phyloP scores from a whole-genome alignment of 192 early-diverging fungal genomes.

The Coemansia sp. region DNA sequence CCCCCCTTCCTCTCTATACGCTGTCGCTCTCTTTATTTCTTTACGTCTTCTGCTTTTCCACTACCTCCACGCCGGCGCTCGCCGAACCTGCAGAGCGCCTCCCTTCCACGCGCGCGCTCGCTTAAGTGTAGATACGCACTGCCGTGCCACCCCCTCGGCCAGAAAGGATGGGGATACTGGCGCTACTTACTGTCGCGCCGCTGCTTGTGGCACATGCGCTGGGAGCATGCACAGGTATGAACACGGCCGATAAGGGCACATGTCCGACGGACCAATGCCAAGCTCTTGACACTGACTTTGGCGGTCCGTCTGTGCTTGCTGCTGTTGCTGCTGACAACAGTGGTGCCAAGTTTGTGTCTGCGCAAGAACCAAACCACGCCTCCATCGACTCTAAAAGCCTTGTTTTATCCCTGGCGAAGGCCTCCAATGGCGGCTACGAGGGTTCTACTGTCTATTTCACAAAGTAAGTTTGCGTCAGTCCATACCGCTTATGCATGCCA shows the following conservation, averaged over 20 bases:
- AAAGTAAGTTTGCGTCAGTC: slow-evolving; percentile 12
- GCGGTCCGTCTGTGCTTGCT: slow-evolving; percentile 8
- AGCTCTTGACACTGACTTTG: slow-evolving; percentile 19
- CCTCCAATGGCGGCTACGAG: slow-evolving; percentile 46
- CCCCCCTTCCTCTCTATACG: slow-evolving; percentile 7
- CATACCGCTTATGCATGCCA: not conserved
- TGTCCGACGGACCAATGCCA: slow-evolving; percentile 34
- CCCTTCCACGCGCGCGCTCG: slow-evolving; percentile 2
- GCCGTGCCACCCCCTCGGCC: not conserved
- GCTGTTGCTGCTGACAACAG: slow-evolving; percentile 9
- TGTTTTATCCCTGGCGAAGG: slow-evolving; percentile 47
- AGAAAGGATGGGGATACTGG: slow-evolving; percentile 21
- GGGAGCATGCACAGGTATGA: slow-evolving; percentile 54
- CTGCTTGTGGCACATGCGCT: slow-evolving; percentile 40
- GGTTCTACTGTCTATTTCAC: slow-evolving; percentile 47
- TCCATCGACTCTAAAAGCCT: slow-evolving; percentile 44
- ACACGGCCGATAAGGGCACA: slow-evolving; percentile 28
- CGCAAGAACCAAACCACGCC: slow-evolving; percentile 50
- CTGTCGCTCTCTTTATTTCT: not conserved
- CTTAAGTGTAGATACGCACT: slow-evolving; percentile 1
- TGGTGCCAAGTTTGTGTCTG: slow-evolving; percentile 52
- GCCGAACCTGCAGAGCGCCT: slow-evolving; percentile 1
- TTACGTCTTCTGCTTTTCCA: not conserved
- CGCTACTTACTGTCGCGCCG: slow-evolving; percentile 21
- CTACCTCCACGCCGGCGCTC: slow-evolving; percentile 1